Evolutionary conservation across 495 filamentous ascomycete genomes (phyloP), one percentile per base, ranked within the genome.

Genomic region (Penicillium cosmopolitanum): DNA sequence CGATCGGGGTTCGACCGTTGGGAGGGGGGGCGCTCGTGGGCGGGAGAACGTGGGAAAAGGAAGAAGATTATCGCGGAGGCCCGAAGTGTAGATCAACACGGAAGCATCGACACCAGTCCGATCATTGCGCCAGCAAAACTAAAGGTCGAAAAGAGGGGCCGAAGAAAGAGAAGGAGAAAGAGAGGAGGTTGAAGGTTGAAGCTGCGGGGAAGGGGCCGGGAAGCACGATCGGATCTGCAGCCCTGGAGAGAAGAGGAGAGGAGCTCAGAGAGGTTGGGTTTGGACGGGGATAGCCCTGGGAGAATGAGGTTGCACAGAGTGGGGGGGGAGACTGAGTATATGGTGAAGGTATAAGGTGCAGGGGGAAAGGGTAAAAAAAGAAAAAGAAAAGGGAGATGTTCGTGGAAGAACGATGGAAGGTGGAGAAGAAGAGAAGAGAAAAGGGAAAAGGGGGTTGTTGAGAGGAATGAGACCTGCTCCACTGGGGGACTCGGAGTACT

Each of bases 41-140:
- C 62, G 42, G 60, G 66, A 62, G 63, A 72, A 75, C 68, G 74
- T 75, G 71, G 58, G 63, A 67, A 47, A 50, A 58, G 43, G 56
- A 63, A 43, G 53, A 50, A 59, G 61, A 40, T 16, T 59, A 56
- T 67, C 63, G 60, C 58, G 54, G 54, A 59, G 55, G 35, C 55
- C 66, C 61, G 58, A 58, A 65, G 67, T 66, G 68, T 65, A 72
- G 67, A 71, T 77, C 71, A 77, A 74, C 67, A 67, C 28, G 28
- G 28, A 61, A 64, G 56, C 64, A 63, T 70, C 60, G 60, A 62
- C 60, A 69, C 56, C 59, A 57, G 55, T 58, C 64, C 63, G 66
- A 44, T 70, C 54, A 68, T 64, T 4, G 84, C 79, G 56, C 57
- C 55, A n/a, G 21, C 25, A 34, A 42, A 54, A 55, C 57, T 61